phyloP scores from a whole-genome alignment of 768 basidiomycete genomes.

The Tephrocybe sp. region DNA sequence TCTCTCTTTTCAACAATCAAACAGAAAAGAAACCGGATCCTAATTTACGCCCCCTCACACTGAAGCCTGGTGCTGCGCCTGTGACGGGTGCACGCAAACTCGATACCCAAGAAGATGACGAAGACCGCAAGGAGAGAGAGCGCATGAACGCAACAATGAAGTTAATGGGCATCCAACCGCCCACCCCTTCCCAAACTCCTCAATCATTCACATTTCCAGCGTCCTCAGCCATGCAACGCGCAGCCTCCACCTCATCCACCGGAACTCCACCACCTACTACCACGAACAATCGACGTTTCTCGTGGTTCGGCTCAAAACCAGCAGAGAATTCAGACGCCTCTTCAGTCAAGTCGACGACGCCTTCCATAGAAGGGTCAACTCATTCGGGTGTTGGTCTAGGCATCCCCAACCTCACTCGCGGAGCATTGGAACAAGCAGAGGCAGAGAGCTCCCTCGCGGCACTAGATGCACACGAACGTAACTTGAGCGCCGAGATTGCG shows the following conservation, averaged over 20 bases:
- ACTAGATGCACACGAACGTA: slow-evolving; percentile 79
- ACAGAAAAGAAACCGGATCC: slow-evolving; percentile 66
- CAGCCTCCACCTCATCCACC: slow-evolving; percentile 19
- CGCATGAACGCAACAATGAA: slow-evolving; percentile 90
- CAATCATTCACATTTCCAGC: slow-evolving; percentile 25
- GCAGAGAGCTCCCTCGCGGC: slow-evolving; percentile 74
- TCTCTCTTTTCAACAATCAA: slow-evolving; percentile 63
- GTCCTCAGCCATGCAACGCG: slow-evolving; percentile 23
- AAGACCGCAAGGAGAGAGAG: slow-evolving; percentile 85
- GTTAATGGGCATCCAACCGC: slow-evolving; percentile 85
- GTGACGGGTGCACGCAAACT: slow-evolving; percentile 72
- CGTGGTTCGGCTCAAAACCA: slow-evolving; percentile 63
- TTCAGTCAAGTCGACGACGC: slow-evolving; percentile 48
- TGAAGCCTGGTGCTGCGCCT: slow-evolving; percentile 61
- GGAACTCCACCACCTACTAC: slow-evolving; percentile 26
- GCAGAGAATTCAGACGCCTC: slow-evolving; percentile 45
- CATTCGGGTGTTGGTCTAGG: slow-evolving; percentile 31
- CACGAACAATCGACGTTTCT: slow-evolving; percentile 54
- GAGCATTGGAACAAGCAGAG: slow-evolving; percentile 77
- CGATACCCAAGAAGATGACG: slow-evolving; percentile 90
- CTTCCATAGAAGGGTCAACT: slow-evolving; percentile 28
- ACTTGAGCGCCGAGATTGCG: slow-evolving; percentile 71
- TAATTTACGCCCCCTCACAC: slow-evolving; percentile 68
- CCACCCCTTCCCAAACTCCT: slow-evolving; percentile 38
- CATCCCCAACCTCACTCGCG: slow-evolving; percentile 60